Base-by-base conservation (phyloP, 192 early-diverging fungal species). In the Funneliformis geosporum region DNA sequence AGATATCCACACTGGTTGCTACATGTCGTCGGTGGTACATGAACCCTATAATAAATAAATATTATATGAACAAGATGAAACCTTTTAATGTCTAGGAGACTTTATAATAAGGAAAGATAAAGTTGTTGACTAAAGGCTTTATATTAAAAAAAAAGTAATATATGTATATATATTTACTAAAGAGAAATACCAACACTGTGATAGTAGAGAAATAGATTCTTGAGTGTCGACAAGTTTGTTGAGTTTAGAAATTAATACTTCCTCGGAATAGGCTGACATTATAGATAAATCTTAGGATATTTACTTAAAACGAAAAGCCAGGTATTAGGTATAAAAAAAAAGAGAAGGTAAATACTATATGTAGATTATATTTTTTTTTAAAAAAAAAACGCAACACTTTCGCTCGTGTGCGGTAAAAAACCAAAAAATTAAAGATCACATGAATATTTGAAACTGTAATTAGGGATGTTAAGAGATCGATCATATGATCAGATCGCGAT, bases 201-300 rank as follows among this genome's bases (percentile, higher is more conserved):
- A 79, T 16, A 81, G 39, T 28, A 81, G 38, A 3, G 80, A 81
- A 46, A 81, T 81, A 46, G 80, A 81, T 28, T 81, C 80, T 68
- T 79, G 80, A 10, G 76, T 79, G 43, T 81, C 76, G 21, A 64
- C 70, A 60, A 81, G 71, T 44, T 79, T 81, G 43, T 65, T 59
- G 16, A 81, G 75, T 60, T 81, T 81, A 47, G 46, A 46, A 25
- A 73, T 73, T 46, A 73, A 38, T 27, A 73, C 72, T 28, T 73
- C 72, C 33, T 73, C 72, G 23, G 44, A 28, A 25, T 73, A 73
- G 12, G 50, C 72, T 12, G 72, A 73, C 72, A 73, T 73, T 25
- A 25, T n/a, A 12, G 23, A 28, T 64, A 8, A 11, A 47, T 10
- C 12, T 9, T 47, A 47, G 12, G 9, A 44, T 33, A 47, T 11